Evolutionary conservation across 2,329 filamentous ascomycete species (phyloP).

Genomic region (Cadophora malorum): DNA sequence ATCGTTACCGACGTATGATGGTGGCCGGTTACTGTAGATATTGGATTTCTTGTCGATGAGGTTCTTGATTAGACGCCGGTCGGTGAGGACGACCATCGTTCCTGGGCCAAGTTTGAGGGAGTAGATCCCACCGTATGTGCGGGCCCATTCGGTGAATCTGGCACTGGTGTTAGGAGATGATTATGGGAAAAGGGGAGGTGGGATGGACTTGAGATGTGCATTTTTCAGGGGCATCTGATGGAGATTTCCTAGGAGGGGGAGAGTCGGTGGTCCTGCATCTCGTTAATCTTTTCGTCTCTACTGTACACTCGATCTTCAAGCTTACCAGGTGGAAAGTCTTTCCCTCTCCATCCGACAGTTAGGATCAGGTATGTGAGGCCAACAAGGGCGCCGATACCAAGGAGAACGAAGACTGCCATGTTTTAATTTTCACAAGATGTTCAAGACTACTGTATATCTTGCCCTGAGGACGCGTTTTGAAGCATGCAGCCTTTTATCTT

Average conservation of each 20-base stretch:
- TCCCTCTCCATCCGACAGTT: slow-evolving; percentile 17
- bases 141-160: slow-evolving; percentile 53
- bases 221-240: slow-evolving; percentile 39
- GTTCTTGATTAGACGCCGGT: slow-evolving; percentile 27
- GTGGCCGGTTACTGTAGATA: slow-evolving; percentile 48
- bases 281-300: background rate
- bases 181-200: background rate
- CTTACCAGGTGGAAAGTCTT: slow-evolving; percentile 23
- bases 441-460: background rate
- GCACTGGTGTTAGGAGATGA: background rate
- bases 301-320: background rate
- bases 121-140: slow-evolving; percentile 51
- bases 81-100: slow-evolving; percentile 29
- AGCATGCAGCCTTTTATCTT: background rate
- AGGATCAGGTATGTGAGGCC: slow-evolving; percentile 15
- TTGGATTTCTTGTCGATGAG: slow-evolving; percentile 34
- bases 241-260: slow-evolving; percentile 35
- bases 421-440: background rate
- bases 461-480: background rate
- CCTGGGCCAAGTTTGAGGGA: slow-evolving; percentile 32
- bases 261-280: slow-evolving; percentile 30
- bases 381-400: slow-evolving; percentile 12
- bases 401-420: slow-evolving; percentile 15
- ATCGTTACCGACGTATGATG: slow-evolving; percentile 49
- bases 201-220: slow-evolving; percentile 41